Percentiles rank a stretch among this genome's conserved stretches.
These are phyloP conservation scores for Cladosporium halotolerans DNA, from an alignment of 2,329 filamentous ascomycete species.

Conservation along the genomic window DNA sequence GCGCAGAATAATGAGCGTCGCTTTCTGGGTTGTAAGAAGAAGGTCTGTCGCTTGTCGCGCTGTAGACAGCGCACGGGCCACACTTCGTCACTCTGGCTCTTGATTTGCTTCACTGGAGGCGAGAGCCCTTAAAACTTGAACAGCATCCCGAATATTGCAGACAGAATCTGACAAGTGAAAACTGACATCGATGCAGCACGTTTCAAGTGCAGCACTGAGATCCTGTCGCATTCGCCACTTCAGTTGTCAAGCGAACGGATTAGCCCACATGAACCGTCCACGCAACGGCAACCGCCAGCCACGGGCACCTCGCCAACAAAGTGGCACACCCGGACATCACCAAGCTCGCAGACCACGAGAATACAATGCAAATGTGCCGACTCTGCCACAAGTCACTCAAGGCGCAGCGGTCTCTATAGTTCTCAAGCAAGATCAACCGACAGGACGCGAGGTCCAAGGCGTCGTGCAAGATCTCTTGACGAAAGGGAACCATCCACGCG, in stretches of 20 bases:
- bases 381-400: constrained; percentile 44
- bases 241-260: background rate
- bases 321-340: constrained; percentile 1
- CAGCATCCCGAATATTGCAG: too few species aligned
- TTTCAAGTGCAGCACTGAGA: too few species aligned
- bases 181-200: too few species aligned
- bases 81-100: background rate
- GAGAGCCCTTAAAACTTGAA: too few species aligned
- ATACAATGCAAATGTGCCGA: constrained; percentile 23
- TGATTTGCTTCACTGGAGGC: too few species aligned
- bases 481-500: constrained; percentile 65
- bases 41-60: background rate
- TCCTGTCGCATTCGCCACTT: background rate
- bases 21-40: background rate
- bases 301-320: constrained; percentile 13
- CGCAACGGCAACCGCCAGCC: constrained; percentile 26
- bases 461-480: constrained; percentile 63
- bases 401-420: constrained; percentile 66
- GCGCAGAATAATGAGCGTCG: background rate
- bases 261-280: constrained; percentile 23
- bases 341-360: constrained; percentile 2
- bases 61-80: background rate
- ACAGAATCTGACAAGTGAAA: too few species aligned
- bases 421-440: constrained; percentile 69
- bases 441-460: constrained; percentile 64